Conservation (phyloP, 2,329 filamentous ascomycete species). For the Ascocoryne sarcoides region DNA sequence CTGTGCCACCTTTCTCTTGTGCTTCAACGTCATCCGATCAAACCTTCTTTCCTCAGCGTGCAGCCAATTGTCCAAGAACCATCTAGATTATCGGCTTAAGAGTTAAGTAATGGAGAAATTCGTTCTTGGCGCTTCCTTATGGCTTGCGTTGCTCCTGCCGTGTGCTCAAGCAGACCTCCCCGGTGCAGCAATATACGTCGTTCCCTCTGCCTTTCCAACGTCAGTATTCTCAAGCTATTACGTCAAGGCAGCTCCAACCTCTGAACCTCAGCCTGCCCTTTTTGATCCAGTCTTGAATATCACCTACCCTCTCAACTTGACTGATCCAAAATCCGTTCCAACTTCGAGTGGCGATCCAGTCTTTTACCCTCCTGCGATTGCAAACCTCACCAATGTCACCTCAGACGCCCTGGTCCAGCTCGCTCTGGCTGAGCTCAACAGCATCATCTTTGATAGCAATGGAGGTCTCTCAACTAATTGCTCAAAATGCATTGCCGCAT, state of each 20-base stretch:
- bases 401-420: conserved; percentile 35
- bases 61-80: too few relatives aligned
- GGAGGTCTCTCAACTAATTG: conserved; percentile 35
- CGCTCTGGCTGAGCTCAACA: conserved; percentile 35
- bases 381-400: conserved; percentile 34
- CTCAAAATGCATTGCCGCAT: conserved; percentile 42
- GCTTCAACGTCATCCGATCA: too few relatives aligned
- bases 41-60: too few relatives aligned
- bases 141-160: too few relatives aligned
- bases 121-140: too few relatives aligned
- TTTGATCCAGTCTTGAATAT: conserved; percentile 45
- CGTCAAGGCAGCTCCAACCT: conserved; percentile 34
- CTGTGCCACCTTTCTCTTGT: too few relatives aligned
- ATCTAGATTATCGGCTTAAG: too few relatives aligned
- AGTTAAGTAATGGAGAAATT: too few relatives aligned
- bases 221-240: conserved; percentile 42
- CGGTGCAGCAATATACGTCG: conserved; percentile 31
- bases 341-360: conserved; percentile 39
- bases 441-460: conserved; percentile 33
- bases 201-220: conserved; percentile 41
- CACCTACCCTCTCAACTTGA: conserved; percentile 45
- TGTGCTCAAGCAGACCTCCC: conserved; percentile 21
- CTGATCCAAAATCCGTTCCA: conserved; percentile 43
- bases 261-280: conserved; percentile 44
- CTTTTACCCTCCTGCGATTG: conserved; percentile 38